A percentile compares a stretch with the other conserved stretches of the same genome.
phyloP scores from a whole-genome alignment of 2,329 filamentous ascomycete genomes.

The Aspergillus persii region DNA sequence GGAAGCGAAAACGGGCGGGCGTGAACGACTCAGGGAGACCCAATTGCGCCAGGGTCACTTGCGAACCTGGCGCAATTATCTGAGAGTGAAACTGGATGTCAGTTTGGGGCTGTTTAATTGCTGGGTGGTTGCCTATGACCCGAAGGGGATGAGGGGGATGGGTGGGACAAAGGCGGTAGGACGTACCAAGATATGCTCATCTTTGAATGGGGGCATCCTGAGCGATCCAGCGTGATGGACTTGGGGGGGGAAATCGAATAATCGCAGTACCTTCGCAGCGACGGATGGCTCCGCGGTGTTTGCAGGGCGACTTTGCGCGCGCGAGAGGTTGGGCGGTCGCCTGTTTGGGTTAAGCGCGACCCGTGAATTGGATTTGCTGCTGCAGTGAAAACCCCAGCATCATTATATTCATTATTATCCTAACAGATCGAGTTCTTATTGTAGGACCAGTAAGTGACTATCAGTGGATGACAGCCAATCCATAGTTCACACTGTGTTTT shows the following conservation, averaged over 20 bases:
- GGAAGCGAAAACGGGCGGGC: conserved; percentile 78
- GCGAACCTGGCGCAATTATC: conserved; percentile 67
- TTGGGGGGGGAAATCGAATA: conserved; percentile 8
- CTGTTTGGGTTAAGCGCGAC: conserved; percentile 24
- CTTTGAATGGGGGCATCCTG: conserved; percentile 52
- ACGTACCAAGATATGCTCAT: conserved; percentile 52
- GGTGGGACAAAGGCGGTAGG: not conserved
- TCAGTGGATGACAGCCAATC: not conserved
- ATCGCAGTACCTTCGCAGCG: conserved; percentile 16
- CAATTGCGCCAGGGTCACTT: conserved; percentile 85
- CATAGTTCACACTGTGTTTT: not conserved
- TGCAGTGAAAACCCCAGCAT: not conserved
- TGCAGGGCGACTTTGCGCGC: conserved; percentile 21
- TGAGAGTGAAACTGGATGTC: conserved; percentile 19
- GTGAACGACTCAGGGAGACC: conserved; percentile 88
- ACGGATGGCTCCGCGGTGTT: conserved; percentile 17
- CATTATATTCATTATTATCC: not conserved
- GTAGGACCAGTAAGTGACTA: not conserved
- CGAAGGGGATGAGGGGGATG: not conserved
- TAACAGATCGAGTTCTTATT: not conserved
- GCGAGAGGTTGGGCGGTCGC: conserved; percentile 17
- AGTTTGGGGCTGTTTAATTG: not conserved
- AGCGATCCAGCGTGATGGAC: conserved; percentile 11
- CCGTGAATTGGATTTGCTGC: not conserved
- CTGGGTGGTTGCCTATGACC: not conserved